Evolutionary conservation across 352 stramenopile genomes (phyloP), one percentile per base, ranked within the genome.

Genomic region (Globisporangium rhizosaccharum): DNA sequence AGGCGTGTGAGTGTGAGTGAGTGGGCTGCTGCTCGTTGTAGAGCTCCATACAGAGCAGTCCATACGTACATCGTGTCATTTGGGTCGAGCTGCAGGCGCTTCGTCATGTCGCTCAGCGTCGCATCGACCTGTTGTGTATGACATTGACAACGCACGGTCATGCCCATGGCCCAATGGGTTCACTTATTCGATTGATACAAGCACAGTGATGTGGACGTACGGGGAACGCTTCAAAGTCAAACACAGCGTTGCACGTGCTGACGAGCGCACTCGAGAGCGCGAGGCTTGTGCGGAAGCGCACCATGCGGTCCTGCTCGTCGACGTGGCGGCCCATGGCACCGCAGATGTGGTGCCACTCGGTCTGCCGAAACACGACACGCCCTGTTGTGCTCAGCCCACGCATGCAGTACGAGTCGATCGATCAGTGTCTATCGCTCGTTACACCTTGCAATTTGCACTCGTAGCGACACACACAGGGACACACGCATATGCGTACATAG

Each of bases 331-430:
- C 66, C 44, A 66, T 68, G 7, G 73, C 57, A 0, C 55, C 67
- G 56, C 79, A 92, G 61, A 95, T 76, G 36, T 68, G 73, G 52
- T 95, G 73, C 71, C 78, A 85, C 61, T 93, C 85, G 61, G 71
- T 91, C 66, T 90, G 67, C 1, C 76, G 76, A 46, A 87, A 79
- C 26, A 93, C 66, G 25, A 88, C 55, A 33, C 75, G 65, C 68
- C 72, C 80, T 90, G 50, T 10, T 20, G 39, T 51, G 20, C 8
- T 45, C 10, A 46, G 30, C 28, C 37, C 25, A 37, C 15, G 26
- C 8, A 36, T 10, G 33, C 12, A 48, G 15, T 10, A 17, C 18
- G 45, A 11, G 17, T 7, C 4, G 46, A 33, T 18, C 15, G 44
- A 48, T 39, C 30, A 47, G 42, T 20, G 42, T n/a, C 15, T 15